These are phyloP conservation scores for Chimonanthus salicifolius DNA, from an alignment of 164 flowering plant species.

Conservation along the genomic window DNA sequence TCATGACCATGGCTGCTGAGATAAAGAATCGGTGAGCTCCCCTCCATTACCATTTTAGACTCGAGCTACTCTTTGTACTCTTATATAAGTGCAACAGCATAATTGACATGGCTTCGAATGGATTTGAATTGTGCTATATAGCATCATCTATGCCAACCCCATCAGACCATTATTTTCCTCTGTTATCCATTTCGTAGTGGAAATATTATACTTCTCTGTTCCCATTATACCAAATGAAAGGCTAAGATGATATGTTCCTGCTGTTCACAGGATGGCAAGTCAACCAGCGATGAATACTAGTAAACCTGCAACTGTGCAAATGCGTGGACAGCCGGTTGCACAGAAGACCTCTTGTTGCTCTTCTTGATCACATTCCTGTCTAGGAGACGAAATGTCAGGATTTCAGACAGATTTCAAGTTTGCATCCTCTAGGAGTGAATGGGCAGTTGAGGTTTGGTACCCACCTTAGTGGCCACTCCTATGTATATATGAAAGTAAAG, in stretches of 20 bases:
- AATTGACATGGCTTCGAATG: too few relatives aligned
- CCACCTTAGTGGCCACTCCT: background rate
- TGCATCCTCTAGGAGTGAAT: background rate
- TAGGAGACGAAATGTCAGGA: background rate
- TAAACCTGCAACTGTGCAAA: constrained; percentile 33
- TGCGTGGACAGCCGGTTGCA: constrained; percentile 29
- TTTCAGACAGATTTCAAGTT: background rate
- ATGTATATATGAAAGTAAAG: constrained; percentile 5
- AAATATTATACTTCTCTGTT: background rate
- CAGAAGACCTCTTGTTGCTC: constrained; percentile 33
- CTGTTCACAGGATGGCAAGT: constrained; percentile 31
- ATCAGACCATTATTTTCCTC: background rate
- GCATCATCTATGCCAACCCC: background rate
- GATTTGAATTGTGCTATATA: background rate
- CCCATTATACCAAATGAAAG: background rate
- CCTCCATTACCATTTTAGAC: background rate
- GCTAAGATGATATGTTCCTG: too few relatives aligned
- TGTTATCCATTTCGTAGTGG: too few relatives aligned
- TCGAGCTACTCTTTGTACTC: background rate
- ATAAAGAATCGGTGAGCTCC: constrained; percentile 27
- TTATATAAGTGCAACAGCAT: background rate
- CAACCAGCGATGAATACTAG: constrained; percentile 27
- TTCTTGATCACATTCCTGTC: background rate
- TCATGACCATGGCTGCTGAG: constrained; percentile 37
- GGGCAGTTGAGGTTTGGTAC: background rate